A percentile compares a stretch with the other conserved stretches of the same genome.
These are phyloP conservation scores for Verticillium isaacii DNA, from an alignment of 2,329 filamentous ascomycete genomes.

Conservation along the genomic window DNA sequence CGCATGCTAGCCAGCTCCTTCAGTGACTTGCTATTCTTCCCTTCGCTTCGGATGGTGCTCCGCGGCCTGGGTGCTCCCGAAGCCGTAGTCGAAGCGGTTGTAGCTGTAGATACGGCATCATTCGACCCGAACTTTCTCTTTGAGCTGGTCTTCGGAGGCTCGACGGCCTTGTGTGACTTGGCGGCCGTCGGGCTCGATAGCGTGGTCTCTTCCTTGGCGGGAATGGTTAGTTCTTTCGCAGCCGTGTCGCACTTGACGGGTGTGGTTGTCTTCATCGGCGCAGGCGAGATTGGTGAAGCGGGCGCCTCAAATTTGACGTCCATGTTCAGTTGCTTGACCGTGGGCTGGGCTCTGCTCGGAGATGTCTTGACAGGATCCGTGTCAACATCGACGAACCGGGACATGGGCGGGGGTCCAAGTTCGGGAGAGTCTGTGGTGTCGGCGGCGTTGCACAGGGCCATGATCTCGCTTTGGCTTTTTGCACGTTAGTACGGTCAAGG, in stretches of 20 bases:
- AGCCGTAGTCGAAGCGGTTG: background rate
- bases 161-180: background rate
- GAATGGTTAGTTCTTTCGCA: background rate
- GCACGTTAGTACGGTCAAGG: constrained; percentile 16
- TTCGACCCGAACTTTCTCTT: constrained; percentile 55
- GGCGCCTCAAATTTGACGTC: background rate
- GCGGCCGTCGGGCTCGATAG: background rate
- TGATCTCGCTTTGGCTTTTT: constrained; percentile 54
- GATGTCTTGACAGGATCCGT: constrained; percentile 34
- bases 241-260: background rate
- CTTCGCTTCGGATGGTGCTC: constrained; percentile 11
- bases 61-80: background rate
- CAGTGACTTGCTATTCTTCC: constrained; percentile 35
- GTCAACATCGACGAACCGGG: constrained; percentile 53
- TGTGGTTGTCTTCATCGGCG: background rate
- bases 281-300: background rate
- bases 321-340: background rate
- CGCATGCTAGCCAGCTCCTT: constrained; percentile 40
- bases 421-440: constrained; percentile 60
- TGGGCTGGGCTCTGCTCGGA: background rate
- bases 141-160: constrained; percentile 38
- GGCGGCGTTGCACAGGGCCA: constrained; percentile 46
- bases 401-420: constrained; percentile 59
- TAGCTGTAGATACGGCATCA: constrained; percentile 40
- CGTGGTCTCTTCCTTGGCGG: background rate